These are phyloP conservation scores for Penstemon eatonii DNA, from an alignment of 257 asterid genomes.

Conservation along the genomic window DNA sequence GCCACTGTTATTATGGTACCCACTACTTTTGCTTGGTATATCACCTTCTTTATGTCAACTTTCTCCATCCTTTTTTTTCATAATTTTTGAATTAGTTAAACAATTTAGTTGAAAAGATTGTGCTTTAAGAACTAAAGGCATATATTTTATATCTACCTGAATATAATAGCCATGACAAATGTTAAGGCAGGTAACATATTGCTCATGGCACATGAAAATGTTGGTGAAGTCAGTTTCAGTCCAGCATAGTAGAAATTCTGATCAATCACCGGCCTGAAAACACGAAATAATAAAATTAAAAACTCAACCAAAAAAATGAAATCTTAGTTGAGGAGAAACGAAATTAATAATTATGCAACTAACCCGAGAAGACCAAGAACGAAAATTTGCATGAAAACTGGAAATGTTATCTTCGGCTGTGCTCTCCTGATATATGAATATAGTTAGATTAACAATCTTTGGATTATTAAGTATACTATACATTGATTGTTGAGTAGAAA, in stretches of 20 bases:
- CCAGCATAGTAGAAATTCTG: constrained; percentile 88
- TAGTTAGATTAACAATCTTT: too few relatives aligned
- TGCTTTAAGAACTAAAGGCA: neutral
- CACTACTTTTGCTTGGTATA: constrained; percentile 70
- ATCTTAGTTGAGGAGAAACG: too few relatives aligned
- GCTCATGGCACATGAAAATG: constrained; percentile 85
- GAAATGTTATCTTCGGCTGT: constrained; percentile 84
- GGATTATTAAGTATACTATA: too few relatives aligned
- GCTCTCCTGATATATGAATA: constrained; percentile 47
- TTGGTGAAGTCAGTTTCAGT: constrained; percentile 73
- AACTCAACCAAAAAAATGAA: too few relatives aligned
- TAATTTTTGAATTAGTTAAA: neutral
- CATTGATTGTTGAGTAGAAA: too few relatives aligned
- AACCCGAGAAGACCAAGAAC: constrained; percentile 89
- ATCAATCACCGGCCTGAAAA: constrained; percentile 78
- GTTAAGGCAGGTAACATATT: constrained; percentile 86
- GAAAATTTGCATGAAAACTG: constrained; percentile 79
- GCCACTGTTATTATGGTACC: constrained; percentile 69
- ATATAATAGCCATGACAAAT: constrained; percentile 73
- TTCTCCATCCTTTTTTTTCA: constrained; percentile 67
- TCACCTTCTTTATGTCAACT: constrained; percentile 62
- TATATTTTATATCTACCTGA: constrained; percentile 40
- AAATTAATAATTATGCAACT: neutral
- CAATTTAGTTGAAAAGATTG: neutral
- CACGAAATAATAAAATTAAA: too few relatives aligned